These are phyloP conservation scores for Botrytis deweyae DNA, from an alignment of 2,329 filamentous ascomycete genomes.

Conservation along the genomic window DNA sequence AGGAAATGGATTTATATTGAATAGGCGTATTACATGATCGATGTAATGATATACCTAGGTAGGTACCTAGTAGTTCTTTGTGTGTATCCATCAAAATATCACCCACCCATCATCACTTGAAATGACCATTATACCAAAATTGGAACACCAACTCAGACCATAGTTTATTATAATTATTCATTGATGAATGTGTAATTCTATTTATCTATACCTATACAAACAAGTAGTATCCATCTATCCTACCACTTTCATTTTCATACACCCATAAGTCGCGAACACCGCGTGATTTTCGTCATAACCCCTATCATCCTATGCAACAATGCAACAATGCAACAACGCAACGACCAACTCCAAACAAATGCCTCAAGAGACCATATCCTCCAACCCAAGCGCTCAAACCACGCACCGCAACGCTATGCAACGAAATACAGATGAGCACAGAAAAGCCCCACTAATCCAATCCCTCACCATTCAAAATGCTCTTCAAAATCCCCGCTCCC, in stretches of 20 bases:
- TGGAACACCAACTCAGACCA: background rate
- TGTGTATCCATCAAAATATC: background rate
- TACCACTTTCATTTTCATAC: background rate
- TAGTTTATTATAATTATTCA: background rate
- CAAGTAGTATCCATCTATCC: background rate
- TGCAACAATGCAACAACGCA: no score
- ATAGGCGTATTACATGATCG: background rate
- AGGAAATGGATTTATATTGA: background rate
- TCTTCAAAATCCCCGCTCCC: slow-evolving; percentile 60
- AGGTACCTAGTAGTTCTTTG: background rate
- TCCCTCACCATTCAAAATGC: slow-evolving; percentile 54
- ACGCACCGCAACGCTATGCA: slow-evolving; percentile 9
- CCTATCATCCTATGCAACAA: background rate
- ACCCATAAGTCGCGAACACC: background rate
- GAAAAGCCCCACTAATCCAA: slow-evolving; percentile 29
- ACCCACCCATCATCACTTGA: background rate
- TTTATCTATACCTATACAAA: background rate
- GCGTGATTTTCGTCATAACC: background rate
- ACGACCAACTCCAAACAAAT: background rate
- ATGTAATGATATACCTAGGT: background rate
- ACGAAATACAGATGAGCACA: background rate
- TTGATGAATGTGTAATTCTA: slow-evolving; percentile 3
- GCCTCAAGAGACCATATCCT: background rate
- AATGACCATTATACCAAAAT: background rate
- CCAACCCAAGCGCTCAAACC: background rate